Evolutionary conservation across 2,329 filamentous ascomycete species (phyloP).

Genomic region (Phialophora tarda): DNA sequence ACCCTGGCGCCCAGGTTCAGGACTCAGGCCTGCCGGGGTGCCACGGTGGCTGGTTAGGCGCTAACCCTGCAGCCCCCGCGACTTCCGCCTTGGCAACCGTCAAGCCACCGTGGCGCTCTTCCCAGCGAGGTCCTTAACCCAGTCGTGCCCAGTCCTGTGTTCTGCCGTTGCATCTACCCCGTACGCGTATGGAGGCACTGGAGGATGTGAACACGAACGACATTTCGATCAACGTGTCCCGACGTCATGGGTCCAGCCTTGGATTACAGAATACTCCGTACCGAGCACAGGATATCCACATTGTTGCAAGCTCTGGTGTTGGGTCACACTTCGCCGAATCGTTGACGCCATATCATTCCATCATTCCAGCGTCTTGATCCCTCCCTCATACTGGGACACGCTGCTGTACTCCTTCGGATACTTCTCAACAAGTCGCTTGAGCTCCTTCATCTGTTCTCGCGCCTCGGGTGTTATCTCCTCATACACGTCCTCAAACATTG

Average conservation of each 20-base stretch:
- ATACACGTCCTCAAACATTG: conserved; percentile 84
- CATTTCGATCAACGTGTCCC: conserved; percentile 15
- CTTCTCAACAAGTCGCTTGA: conserved; percentile 75
- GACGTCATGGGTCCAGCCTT: conserved; percentile 12
- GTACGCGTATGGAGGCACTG: background rate
- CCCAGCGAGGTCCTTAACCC: background rate
- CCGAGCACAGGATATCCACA: background rate
- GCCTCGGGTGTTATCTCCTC: conserved; percentile 83
- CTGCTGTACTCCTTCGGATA: conserved; percentile 97
- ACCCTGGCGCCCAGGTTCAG: background rate
- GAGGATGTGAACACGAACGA: no score
- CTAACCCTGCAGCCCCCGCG: conserved; percentile 7
- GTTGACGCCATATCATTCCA: background rate
- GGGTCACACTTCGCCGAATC: background rate
- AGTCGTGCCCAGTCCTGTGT: background rate
- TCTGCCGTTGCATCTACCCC: background rate
- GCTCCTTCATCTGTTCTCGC: conserved; percentile 73
- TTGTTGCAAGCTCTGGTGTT: background rate
- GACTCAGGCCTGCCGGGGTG: background rate
- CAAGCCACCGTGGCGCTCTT: conserved; percentile 9
- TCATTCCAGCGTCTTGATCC: conserved; percentile 65
- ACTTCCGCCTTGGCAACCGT: conserved; percentile 10
- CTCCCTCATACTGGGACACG: conserved; percentile 74
- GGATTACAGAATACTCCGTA: background rate
- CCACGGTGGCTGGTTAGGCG: conserved; percentile 23